Evolutionary conservation across 2,329 filamentous ascomycete species (phyloP).

Genomic region (Colletotrichum cuscutae): DNA sequence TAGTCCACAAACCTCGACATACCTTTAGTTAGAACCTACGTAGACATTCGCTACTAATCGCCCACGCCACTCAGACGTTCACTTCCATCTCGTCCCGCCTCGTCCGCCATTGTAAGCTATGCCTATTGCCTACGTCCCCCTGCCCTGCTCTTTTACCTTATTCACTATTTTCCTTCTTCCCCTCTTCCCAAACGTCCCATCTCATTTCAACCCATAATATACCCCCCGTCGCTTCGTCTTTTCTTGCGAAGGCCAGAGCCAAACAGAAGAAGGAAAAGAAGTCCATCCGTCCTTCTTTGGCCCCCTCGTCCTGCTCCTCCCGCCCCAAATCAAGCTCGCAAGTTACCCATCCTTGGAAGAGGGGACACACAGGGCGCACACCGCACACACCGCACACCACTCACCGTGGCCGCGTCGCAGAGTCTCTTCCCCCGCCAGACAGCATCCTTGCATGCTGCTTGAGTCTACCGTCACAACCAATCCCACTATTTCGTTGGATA

Average conservation of each 20-base stretch:
- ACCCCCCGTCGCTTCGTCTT: conserved; percentile 27
- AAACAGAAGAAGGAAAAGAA: background rate
- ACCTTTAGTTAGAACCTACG: background rate
- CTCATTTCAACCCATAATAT: conserved; percentile 19
- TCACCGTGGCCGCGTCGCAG: conserved; percentile 26
- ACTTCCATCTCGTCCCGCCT: conserved; percentile 26
- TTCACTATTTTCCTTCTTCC: conserved; percentile 1
- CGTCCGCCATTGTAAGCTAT: conserved; percentile 31
- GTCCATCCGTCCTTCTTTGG: background rate
- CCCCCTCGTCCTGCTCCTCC: background rate
- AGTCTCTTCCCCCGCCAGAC: conserved; percentile 17
- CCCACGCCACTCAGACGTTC: conserved; percentile 1
- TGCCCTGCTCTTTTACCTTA: conserved; percentile 8
- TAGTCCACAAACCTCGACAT: background rate
- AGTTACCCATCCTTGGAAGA: background rate
- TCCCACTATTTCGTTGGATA: background rate
- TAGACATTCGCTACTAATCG: background rate
- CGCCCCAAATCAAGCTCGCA: background rate
- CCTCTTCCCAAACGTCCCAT: conserved; percentile 7
- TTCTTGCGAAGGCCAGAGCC: conserved; percentile 12
- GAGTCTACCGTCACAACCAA: conserved; percentile 20
- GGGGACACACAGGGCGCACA: conserved; percentile 3
- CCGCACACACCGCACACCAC: conserved; percentile 21
- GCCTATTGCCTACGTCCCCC: conserved; percentile 5
- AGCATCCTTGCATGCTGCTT: conserved; percentile 25